Percentiles rank a stretch among this genome's conserved stretches.
Evolutionary conservation across 2,329 filamentous ascomycete species (phyloP).

Genomic region (Trichoderma koningii): DNA sequence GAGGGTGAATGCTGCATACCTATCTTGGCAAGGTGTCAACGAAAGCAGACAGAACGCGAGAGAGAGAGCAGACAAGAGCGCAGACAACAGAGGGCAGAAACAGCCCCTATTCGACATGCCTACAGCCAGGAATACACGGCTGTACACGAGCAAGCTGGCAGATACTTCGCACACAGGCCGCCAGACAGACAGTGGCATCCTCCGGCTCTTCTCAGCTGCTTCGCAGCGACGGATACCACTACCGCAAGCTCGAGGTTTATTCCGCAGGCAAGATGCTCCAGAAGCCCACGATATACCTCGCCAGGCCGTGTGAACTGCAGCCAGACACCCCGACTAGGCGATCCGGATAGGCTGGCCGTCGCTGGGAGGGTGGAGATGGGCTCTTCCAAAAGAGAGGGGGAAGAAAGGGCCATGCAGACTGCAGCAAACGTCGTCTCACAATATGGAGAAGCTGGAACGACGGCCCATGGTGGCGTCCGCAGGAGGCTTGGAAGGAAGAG

Average conservation of each 20-base stretch:
- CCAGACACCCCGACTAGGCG: constrained; percentile 12
- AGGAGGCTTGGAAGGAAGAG: constrained; percentile 22
- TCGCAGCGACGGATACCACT: background rate
- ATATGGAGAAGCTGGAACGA: constrained; percentile 18
- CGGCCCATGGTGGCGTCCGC: constrained; percentile 8
- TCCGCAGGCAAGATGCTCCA: constrained; percentile 8
- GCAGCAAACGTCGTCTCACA: constrained; percentile 12
- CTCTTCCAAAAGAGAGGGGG: constrained; percentile 1
- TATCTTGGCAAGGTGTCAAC: background rate
- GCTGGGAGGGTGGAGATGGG: constrained; percentile 24
- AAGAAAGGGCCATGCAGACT: constrained; percentile 9
- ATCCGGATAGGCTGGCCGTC: constrained; percentile 29
- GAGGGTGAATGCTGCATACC: background rate
- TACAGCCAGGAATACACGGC: background rate
- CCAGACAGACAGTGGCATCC: background rate
- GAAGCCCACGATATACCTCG: constrained; percentile 12
- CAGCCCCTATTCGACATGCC: background rate
- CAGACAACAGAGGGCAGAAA: background rate
- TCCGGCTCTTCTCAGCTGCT: background rate
- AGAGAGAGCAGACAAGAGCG: too few relatives aligned
- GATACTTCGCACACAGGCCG: background rate
- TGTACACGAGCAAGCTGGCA: background rate
- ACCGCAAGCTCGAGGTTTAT: constrained; percentile 18
- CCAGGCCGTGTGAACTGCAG: constrained; percentile 22
- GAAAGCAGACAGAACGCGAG: too few relatives aligned